Base-by-base conservation (phyloP, 306 rosid genomes). In the Cicer pinnatifidum region DNA sequence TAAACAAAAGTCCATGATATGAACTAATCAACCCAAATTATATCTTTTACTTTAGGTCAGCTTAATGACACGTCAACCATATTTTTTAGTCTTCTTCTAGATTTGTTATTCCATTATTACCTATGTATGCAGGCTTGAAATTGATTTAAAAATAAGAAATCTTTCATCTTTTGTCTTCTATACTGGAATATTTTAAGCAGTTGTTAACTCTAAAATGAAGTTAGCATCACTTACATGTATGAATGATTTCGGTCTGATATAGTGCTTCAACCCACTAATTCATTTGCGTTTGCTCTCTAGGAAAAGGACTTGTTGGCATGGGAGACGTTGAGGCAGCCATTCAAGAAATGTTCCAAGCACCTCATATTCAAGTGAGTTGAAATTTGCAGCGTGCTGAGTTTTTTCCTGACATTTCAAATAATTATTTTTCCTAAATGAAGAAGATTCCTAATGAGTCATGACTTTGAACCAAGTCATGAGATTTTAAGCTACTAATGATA, bases 331-430 rank as follows among this genome's bases (percentile, higher is more conserved):
- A 91, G 78, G 87, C 89, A 80, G 98, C 98, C 75, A 91, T 91
- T 75, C 97, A 91, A 78, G 97, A 94, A 82, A 94, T 91, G 98
- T 91, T 91, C 81, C 90, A 91, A 85, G 96, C 98, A 67, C 98
- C 98, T 75, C 98, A 93, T 89, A 89, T 93, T 80, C 98, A 93
- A 83, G 98, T 87, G 78, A 80, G 93, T 82, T 68, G 48, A 66
- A 43, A 33, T 66, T 57, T 69, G 60, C 73, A 7, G 41, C 66
- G 37, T 28, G 16, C 37, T 53, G 50, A 59, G 73, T 67, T 51
- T 10, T 73, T 76, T 13, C 51, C 35, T 65, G 23, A 75, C 61
- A 40, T 67, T 65, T 69, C 58, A 78, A 62, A 48, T 81, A 45
- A 28, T 39, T 51, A 28, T 15, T 48, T 40, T 37, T 41, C 37